Percentiles rank a stretch among this genome's conserved stretches.
Evolutionary conservation across 2,329 filamentous ascomycete genomes (phyloP).

Genomic region (Aureobasidium sp.): DNA sequence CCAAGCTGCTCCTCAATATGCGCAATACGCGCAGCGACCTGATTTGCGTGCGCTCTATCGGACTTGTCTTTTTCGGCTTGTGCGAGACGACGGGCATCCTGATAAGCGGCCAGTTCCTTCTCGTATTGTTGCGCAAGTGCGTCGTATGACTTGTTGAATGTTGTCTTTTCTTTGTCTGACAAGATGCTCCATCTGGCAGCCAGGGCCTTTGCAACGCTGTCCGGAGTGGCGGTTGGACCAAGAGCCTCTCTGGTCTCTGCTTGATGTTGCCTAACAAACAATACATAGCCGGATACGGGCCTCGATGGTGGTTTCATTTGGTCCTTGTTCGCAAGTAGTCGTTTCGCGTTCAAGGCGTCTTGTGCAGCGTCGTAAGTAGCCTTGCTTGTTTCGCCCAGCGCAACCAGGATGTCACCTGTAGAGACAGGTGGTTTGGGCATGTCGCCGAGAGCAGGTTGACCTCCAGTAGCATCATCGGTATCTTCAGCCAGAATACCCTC

Average conservation of each 20-base stretch:
- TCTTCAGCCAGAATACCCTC: slow-evolving; percentile 16
- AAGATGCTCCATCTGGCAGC: slow-evolving; percentile 10
- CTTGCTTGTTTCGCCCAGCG: slow-evolving; percentile 15
- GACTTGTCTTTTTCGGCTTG: slow-evolving; percentile 11
- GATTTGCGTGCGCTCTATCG: slow-evolving; percentile 6
- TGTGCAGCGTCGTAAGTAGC: slow-evolving; percentile 11
- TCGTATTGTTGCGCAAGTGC: slow-evolving; percentile 13
- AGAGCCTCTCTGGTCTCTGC: slow-evolving; percentile 15
- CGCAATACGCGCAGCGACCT: slow-evolving; percentile 20
- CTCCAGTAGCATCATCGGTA: background rate
- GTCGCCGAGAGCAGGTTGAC: background rate
- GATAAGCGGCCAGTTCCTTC: slow-evolving; percentile 14
- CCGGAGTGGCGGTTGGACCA: slow-evolving; percentile 13
- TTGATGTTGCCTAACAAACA: slow-evolving; percentile 21
- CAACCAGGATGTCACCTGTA: slow-evolving; percentile 16
- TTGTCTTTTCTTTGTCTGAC: slow-evolving; percentile 9
- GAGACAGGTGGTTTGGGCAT: slow-evolving; percentile 17
- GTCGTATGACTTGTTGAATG: slow-evolving; percentile 13
- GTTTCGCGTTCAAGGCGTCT: slow-evolving; percentile 14
- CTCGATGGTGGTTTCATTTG: slow-evolving; percentile 14
- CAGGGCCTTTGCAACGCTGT: slow-evolving; percentile 14
- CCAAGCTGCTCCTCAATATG: slow-evolving; percentile 26
- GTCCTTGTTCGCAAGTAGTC: slow-evolving; percentile 10
- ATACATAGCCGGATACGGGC: slow-evolving; percentile 22
- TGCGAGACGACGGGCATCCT: slow-evolving; percentile 9